Conservation (phyloP, 2,329 filamentous ascomycete species). For the Cryphonectria carpinicola region DNA sequence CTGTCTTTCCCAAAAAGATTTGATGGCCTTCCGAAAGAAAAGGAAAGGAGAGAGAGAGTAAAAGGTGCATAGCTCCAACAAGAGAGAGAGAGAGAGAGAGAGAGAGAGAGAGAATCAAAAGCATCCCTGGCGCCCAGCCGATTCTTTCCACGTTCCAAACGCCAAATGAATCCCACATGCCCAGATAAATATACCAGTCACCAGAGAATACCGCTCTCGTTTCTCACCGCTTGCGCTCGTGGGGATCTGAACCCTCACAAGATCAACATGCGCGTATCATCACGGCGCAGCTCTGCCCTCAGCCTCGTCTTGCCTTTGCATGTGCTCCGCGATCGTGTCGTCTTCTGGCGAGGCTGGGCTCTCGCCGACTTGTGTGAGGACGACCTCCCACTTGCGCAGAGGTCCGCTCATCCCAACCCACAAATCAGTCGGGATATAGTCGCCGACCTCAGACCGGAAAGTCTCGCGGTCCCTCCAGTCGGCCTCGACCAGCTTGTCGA, state of each 20-base stretch:
- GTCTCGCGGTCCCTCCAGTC: slow-evolving; percentile 75
- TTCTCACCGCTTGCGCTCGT: slow-evolving; percentile 4
- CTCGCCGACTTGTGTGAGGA: slow-evolving; percentile 37
- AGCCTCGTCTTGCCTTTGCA: slow-evolving; percentile 22
- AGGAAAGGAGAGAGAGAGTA: neutral
- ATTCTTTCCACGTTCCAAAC: neutral
- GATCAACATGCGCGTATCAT: neutral
- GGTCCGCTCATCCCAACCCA: slow-evolving; percentile 77
- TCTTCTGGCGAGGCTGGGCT: neutral
- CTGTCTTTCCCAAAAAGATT: neutral
- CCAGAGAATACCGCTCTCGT: neutral
- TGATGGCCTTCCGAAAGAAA: neutral
- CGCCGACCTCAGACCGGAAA: slow-evolving; percentile 82
- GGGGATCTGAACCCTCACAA: slow-evolving; percentile 13
- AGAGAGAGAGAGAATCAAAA: neutral
- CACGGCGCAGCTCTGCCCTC: slow-evolving; percentile 13
- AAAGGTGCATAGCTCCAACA: too few species aligned
- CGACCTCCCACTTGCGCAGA: slow-evolving; percentile 56
- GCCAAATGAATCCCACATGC: neutral
- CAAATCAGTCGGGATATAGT: slow-evolving; percentile 84
- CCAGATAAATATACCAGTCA: neutral
- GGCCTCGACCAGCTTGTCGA: slow-evolving; percentile 74
- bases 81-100: too few species aligned
- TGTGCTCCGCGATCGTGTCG: neutral
- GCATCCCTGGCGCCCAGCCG: neutral